phyloP scores from a whole-genome alignment of 305 asterid species.

The Solanum hybrid region DNA sequence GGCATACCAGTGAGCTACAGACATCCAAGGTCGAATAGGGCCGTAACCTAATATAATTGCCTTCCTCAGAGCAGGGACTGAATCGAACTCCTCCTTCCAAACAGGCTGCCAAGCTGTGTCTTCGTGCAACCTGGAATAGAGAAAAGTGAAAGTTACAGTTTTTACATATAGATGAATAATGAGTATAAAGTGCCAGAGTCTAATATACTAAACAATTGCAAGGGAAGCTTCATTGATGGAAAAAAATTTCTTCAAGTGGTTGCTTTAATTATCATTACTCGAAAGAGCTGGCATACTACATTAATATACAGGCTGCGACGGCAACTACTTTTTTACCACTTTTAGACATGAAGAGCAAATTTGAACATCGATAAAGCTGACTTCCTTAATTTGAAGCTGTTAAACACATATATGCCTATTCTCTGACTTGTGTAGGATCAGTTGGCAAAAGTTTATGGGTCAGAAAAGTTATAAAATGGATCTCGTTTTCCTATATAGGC shows the following conservation, averaged over 20 bases:
- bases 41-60: constrained; percentile 76
- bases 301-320: neutral
- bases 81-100: constrained; percentile 43
- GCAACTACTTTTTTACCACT: neutral
- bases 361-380: neutral
- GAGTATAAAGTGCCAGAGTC: neutral
- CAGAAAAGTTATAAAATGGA: neutral
- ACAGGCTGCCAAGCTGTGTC: constrained; percentile 97
- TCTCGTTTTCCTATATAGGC: neutral
- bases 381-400: neutral
- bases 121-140: constrained; percentile 62
- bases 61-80: constrained; percentile 49
- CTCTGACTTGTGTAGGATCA: neutral
- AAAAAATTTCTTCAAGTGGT: neutral
- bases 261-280: neutral
- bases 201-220: neutral
- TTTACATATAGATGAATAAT: neutral
- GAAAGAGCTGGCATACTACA: neutral
- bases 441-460: neutral
- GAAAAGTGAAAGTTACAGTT: constrained; percentile 1
- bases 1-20: constrained; percentile 80
- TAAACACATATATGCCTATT: neutral
- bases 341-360: neutral
- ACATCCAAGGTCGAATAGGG: constrained; percentile 83
- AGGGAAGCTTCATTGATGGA: neutral